A percentile compares a stretch with the other conserved stretches of the same genome.
These are phyloP conservation scores for Parmelia sp. DNA, from an alignment of 495 filamentous ascomycete genomes.

Conservation along the genomic window DNA sequence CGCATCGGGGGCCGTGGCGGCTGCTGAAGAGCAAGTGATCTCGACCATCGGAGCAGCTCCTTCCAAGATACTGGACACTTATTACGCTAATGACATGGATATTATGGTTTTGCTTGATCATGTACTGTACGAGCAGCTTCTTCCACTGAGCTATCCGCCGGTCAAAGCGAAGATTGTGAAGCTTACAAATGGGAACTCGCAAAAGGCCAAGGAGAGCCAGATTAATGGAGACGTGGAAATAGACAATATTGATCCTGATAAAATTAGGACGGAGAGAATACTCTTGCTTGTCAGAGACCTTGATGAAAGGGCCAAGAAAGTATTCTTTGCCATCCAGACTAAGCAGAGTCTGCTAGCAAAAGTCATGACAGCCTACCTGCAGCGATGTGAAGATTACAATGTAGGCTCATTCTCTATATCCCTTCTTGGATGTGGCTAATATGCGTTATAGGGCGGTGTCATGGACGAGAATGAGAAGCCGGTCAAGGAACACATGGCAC, in stretches of 20 bases:
- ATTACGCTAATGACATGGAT: conserved; percentile 85
- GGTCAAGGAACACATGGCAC: conserved; percentile 60
- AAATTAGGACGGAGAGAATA: conserved; percentile 77
- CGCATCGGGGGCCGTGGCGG: conserved; percentile 77
- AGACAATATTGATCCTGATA: conserved; percentile 65
- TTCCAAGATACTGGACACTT: conserved; percentile 76
- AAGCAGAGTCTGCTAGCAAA: conserved; percentile 65
- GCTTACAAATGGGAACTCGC: conserved; percentile 52
- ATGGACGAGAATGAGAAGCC: conserved; percentile 64
- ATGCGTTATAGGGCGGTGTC: conserved; percentile 57
- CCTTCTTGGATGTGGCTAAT: background rate
- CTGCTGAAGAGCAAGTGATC: conserved; percentile 68
- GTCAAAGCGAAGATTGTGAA: conserved; percentile 63
- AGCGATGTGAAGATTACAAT: conserved; percentile 78
- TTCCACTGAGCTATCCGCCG: conserved; percentile 80
- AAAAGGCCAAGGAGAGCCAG: conserved; percentile 50
- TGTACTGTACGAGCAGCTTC: conserved; percentile 76
- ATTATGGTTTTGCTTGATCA: conserved; percentile 77
- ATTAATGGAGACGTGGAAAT: conserved; percentile 38
- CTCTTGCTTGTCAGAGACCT: conserved; percentile 72
- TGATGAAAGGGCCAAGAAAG: conserved; percentile 71
- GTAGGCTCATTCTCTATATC: conserved; percentile 31
- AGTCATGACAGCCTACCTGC: conserved; percentile 63
- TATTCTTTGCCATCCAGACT: conserved; percentile 80
- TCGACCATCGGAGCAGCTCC: conserved; percentile 71